Evolutionary conservation across 345 rosid species (phyloP), one percentile per base, ranked within the genome.

Genomic region (Lepidium didymum): DNA sequence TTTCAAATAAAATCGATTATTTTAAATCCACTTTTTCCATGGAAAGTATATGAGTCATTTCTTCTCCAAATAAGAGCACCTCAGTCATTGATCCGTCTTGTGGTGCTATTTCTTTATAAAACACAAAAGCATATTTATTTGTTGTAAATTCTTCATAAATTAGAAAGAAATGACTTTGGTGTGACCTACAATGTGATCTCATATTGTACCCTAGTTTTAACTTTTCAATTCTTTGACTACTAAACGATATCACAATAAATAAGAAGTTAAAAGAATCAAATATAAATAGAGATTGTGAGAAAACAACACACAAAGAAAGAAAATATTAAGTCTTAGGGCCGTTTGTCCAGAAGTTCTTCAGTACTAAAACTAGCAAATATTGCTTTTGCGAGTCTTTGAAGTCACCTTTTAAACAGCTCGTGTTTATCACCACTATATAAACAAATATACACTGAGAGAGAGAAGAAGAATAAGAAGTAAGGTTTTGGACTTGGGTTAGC

Each of bases 361-460:
- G 56, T 71, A 62, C 75, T 54, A 62, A 35, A 70, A 54, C 35
- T 13, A 45, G 64, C 56, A 53, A 55, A 9, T 43, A 25, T 56
- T 54, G 70, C n/a, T 64, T 64, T 55, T 72, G 70, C 70, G 76
- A 45, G 63, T 64, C 43, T 72, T 40, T 16, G 51, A 72, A 71
- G 64, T 55, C 56, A 71, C 64, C 25, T 12, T 57, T 23, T 15
- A 50, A 4, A 62, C 56, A 35, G 57, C 27, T 37, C 16, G 55
- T 55, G 44, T 37, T 16, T 38, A 40, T 23, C 56, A 46, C 45
- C 1, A 21, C 38, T 42, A 14, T 61, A 15, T 2, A 29, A 34
- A 31, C 2, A 41, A 9, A n/a, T n/a, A n/a, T n/a, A n/a, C n/a
- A n/a, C n/a, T n/a, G 7, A 37, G 52, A 2, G 18, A 16, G 27